A percentile compares a stretch with the other conserved stretches of the same genome.
Evolutionary conservation across 1,139 yeast species (phyloP).

Genomic region (Yamadazyma triangularis): DNA sequence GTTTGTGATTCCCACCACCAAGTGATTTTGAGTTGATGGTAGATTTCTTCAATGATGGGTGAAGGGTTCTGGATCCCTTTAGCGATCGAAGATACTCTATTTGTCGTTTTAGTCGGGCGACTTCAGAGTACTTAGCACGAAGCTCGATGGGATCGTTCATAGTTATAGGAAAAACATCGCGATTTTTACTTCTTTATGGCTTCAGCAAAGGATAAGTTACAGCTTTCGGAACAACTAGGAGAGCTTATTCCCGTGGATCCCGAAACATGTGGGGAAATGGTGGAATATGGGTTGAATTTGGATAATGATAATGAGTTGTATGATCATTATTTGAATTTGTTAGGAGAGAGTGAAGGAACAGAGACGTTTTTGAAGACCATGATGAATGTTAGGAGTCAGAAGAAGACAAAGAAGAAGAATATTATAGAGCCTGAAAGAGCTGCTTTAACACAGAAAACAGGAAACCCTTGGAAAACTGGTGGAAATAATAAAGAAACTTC

Average conservation of each 20-base stretch:
- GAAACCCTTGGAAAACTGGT: neutral
- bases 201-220: slow-evolving; percentile 10
- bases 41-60: no score
- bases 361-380: slow-evolving; percentile 35
- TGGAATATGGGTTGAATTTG: slow-evolving; percentile 43
- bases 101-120: neutral
- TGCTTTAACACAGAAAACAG: neutral
- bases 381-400: slow-evolving; percentile 10
- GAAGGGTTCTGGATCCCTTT: no score
- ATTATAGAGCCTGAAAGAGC: neutral
- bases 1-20: no score
- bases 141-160: neutral
- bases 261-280: slow-evolving; percentile 32
- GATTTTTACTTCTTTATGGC: slow-evolving; percentile 1
- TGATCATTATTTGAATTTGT: slow-evolving; percentile 45
- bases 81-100: no score
- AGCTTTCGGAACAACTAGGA: slow-evolving; percentile 8
- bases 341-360: slow-evolving; percentile 50
- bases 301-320: slow-evolving; percentile 39
- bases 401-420: slow-evolving; percentile 1
- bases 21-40: no score
- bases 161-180: neutral
- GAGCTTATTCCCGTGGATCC: slow-evolving; percentile 42
- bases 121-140: neutral
- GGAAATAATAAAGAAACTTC: no score